These are phyloP conservation scores for Globisporangium cystogenes DNA, from an alignment of 352 stramenopile genomes.

Conservation along the genomic window DNA sequence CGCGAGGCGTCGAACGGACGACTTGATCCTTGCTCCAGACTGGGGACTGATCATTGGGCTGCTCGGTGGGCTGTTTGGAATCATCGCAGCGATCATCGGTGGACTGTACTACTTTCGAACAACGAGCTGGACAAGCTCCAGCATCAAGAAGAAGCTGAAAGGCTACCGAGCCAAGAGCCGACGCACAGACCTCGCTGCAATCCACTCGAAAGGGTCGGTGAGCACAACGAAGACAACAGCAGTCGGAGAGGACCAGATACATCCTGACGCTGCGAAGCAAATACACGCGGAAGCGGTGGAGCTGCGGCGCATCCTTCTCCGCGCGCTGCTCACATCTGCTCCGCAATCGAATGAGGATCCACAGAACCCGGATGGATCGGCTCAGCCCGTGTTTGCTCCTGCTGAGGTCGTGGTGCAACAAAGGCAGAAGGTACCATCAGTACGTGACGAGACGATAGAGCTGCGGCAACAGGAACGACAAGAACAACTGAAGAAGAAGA, in stretches of 20 bases:
- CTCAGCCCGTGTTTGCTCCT: conserved; percentile 20
- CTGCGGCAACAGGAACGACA: conserved; percentile 4
- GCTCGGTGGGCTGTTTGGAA: conserved; percentile 64
- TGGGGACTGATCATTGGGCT: conserved; percentile 82
- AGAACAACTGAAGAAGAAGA: no score
- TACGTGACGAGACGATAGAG: no score
- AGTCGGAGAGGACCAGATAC: neutral
- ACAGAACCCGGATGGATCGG: neutral
- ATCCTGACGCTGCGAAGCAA: conserved; percentile 36
- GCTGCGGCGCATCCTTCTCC: conserved; percentile 63
- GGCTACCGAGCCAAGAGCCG: conserved; percentile 52
- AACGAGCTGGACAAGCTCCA: conserved; percentile 67
- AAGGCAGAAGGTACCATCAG: conserved; percentile 17
- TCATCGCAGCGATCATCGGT: conserved; percentile 69
- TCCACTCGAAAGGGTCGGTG: conserved; percentile 72
- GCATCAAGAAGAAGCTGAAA: conserved; percentile 21
- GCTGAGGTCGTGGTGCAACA: conserved; percentile 22
- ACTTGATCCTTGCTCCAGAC: conserved; percentile 87
- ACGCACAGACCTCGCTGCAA: conserved; percentile 37
- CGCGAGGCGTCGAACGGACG: conserved; percentile 63
- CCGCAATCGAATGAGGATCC: no score
- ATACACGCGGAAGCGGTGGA: conserved; percentile 62
- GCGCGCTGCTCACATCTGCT: conserved; percentile 23
- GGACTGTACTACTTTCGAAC: conserved; percentile 81
- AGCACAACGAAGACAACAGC: conserved; percentile 28